Evolutionary conservation across 164 flowering plant species (phyloP).

Genomic region (Tetrastigma voinierianum): DNA sequence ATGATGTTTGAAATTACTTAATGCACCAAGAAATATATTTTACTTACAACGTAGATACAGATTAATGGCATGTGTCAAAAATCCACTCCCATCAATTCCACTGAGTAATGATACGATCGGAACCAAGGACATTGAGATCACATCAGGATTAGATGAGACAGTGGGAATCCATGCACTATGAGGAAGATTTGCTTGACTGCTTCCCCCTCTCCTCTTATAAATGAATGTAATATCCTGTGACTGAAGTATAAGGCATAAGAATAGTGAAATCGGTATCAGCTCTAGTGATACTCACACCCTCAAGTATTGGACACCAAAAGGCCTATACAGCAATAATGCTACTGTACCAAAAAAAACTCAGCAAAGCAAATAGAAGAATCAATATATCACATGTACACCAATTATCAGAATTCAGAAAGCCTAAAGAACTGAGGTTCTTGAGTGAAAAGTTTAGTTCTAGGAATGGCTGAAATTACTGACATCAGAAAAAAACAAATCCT

Average conservation of each 20-base stretch:
- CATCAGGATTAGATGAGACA: slow-evolving; percentile 28
- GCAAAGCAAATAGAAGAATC: background rate
- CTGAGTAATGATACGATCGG: slow-evolving; percentile 32
- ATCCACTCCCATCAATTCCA: slow-evolving; percentile 35
- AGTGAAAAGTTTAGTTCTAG: background rate
- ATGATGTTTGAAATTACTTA: too few species aligned
- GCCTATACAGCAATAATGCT: background rate
- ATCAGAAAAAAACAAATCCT: too few species aligned
- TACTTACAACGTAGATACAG: slow-evolving; percentile 39
- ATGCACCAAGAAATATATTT: too few species aligned
- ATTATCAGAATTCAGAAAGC: background rate
- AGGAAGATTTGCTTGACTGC: slow-evolving; percentile 13
- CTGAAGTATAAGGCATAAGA: background rate
- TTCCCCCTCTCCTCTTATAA: slow-evolving; percentile 34
- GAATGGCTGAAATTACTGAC: too few species aligned
- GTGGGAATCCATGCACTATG: slow-evolving; percentile 31
- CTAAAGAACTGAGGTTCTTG: background rate
- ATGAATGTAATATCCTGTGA: slow-evolving; percentile 20
- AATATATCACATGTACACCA: background rate
- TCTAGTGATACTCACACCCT: background rate
- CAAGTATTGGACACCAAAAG: background rate
- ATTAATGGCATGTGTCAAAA: slow-evolving; percentile 36
- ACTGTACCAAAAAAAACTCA: background rate
- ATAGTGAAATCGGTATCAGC: background rate
- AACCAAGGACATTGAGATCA: slow-evolving; percentile 30